Base-by-base conservation (phyloP, 2,329 filamentous ascomycete genomes). In the Cercospora zeae-maydis region DNA sequence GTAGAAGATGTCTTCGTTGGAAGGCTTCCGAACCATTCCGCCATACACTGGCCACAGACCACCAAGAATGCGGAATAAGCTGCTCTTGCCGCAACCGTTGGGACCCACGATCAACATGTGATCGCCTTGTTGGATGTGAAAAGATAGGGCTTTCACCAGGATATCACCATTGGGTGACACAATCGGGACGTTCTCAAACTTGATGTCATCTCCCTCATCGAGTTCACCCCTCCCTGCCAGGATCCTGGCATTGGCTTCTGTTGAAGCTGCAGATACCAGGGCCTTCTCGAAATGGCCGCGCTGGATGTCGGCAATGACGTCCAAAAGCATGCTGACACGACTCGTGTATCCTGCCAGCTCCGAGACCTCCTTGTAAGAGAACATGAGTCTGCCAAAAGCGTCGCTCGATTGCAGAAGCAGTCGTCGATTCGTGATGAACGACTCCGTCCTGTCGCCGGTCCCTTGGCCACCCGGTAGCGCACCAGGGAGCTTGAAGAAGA, bases 31-130 rank as follows among this genome's bases (percentile, higher is more conserved):
- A 19, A 99, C 95, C 1, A 86, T 92, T 57, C 95, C 95, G 67
- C 95, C 93, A 76, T 99, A 99, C 11, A 98, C 95, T 14, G 95
- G 95, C 95, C 95, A 99, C 2, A 99, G 82, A 0, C 95, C 95
- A 65, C 95, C 95, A 0, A 99, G 85, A 69, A 99, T 99, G 37
- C 95, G 88, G 84, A 99, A 99, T 2, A 99, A 83, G 14, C 90
- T 96, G 0, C 92, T 96, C 77, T 99, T 99, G 45, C 95, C 95
- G 76, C 95, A 99, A 37, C 95, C 95, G 75, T 99, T 99, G 21
- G 95, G 95, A 0, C 95, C 95, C 45, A 98, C 91, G 45, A 99
- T 95, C 37, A 99, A 86, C 6, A 99, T 84, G 71, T 99, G 95
- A 63, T 96, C 92, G 60, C 92, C 92, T 1, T 89, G 88, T 61